These are phyloP conservation scores for Groenewaldozyma sp. DNA, from an alignment of 1,139 yeast genomes.

Conservation along the genomic window DNA sequence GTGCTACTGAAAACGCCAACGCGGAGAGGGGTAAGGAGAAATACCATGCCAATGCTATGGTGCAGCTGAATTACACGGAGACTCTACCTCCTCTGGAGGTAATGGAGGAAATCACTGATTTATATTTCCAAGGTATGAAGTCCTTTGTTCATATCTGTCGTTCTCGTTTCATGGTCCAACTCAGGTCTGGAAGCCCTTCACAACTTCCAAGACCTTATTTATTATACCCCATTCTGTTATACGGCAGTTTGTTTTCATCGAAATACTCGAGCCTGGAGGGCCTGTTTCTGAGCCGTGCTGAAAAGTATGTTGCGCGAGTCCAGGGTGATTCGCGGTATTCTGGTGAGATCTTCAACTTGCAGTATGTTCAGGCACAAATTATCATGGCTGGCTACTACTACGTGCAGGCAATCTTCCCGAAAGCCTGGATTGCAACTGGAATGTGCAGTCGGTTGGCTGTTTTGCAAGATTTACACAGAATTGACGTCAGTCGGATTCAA, in stretches of 20 bases:
- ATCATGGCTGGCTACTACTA: slow-evolving; percentile 22
- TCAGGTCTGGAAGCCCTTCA: neutral
- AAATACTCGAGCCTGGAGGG: neutral
- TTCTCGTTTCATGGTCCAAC: neutral
- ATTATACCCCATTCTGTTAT: neutral
- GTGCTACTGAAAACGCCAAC: too few species aligned
- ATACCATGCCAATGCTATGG: too few species aligned
- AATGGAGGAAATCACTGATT: neutral
- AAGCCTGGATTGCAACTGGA: slow-evolving; percentile 28
- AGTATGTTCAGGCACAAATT: slow-evolving; percentile 22
- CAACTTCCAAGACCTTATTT: neutral
- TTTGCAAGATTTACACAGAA: slow-evolving; percentile 19
- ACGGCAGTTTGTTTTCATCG: neutral
- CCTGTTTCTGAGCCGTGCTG: neutral
- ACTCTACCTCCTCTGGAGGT: neutral
- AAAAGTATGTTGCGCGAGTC: neutral
- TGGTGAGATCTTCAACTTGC: slow-evolving; percentile 13
- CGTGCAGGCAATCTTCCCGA: slow-evolving; percentile 20
- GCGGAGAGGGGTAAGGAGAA: too few species aligned
- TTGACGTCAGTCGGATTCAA: too few species aligned
- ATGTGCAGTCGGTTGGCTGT: slow-evolving; percentile 19
- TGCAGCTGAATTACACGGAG: neutral
- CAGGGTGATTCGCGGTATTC: neutral
- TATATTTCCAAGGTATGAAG: neutral
- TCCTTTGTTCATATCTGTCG: neutral